Base-by-base conservation (phyloP, 2,329 filamentous ascomycete species). In the Sporothrix sp. region DNA sequence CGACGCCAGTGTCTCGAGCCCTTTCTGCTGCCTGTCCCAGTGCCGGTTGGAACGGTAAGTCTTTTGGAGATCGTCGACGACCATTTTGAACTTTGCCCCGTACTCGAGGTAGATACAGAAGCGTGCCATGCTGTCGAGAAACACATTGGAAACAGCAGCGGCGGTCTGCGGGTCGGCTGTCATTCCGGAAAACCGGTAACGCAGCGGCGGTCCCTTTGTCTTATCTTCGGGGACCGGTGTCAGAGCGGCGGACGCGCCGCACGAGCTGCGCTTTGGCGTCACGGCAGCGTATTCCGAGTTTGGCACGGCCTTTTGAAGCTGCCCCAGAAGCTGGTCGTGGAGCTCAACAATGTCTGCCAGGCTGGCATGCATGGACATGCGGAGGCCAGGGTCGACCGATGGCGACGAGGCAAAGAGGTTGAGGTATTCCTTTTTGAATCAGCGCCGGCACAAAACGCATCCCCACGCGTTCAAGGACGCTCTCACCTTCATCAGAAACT, bases 81-180 rank as follows among this genome's bases (percentile, higher is more conserved):
- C 85, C 57, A 88, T 74, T 58, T 94, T 87, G 65, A 93, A 95
- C 62, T 91, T 91, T 47, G 85, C 85, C 32, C 87, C 86, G 63
- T 95, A 98, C 59, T 95, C 87, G 67, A 95, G 86, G 63, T 98
- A 98, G 45, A 84, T 74, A 62, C 86, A 85, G 67, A 97, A 93
- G 0, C 82, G 81, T 25, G 21, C 21, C 43, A 16, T 35, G 32
- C 62, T 53, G 13, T 9, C 9, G 5, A 33, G 28, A 49, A 18
- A 42, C 23, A 14, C 30, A n/a, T n/a, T n/a, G 11, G 39, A 38
- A 13, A 36, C 47, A 0, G 30, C 37, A 7, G 13, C 46, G 7
- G 28, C 46, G 7, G 37, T 66, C 6, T 37, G 21, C 6, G 44
- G 44, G 4, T 27, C 44, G 23, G 44, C 44, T 28, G 33, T 18